Evolutionary conservation across 2,329 filamentous ascomycete genomes (phyloP), one percentile per base, ranked within the genome.

Genomic region (Pseudogymnoascus sp.): DNA sequence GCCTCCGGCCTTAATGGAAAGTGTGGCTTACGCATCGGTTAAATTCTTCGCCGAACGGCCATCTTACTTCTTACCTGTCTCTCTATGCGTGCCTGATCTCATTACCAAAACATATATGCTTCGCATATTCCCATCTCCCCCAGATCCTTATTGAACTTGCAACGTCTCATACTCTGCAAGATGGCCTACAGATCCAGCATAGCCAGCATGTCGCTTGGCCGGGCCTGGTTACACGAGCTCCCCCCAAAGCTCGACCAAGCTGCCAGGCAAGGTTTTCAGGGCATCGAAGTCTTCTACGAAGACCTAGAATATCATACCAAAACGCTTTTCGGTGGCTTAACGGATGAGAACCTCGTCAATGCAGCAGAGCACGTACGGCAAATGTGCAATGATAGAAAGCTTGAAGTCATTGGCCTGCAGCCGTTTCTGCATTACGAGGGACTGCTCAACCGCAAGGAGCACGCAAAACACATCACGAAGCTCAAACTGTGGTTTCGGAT

Each of bases 341-440:
- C 74, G 2, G 68, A 72, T 11, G 71, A 77, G 8, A 80, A 80
- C 68, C 62, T 68, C 41, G 69, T 88, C 14, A 70, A 77, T 2
- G 88, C 87, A 1, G 86, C 89, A 21, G 71, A 74, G 3, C 76
- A 80, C 51, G 81, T 90, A 64, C 78, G 78, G 28, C 71, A 76
- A 0, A 79, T 91, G 37, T 90, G 87, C 75, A 74, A 79, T n/a
- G 77, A 79, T 3, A 78, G 85, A 21, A 74, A 73, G 23, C 79
- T 90, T n/a, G 70, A 77, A 2, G 82, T 90, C 68, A 79, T 90
- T 68, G 87, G 85, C 66, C 80, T 93, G 0, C 90, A 92, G 71
- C 90, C 90, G 0, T 93, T 93, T 73, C 83, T 84, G 77, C 85
- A 91, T 76, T 92, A 89, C 75, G 90, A 93, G 68, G 90, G 90